phyloP scores from a whole-genome alignment of 2,329 filamentous ascomycete genomes.

The Aspergillus texensis region DNA sequence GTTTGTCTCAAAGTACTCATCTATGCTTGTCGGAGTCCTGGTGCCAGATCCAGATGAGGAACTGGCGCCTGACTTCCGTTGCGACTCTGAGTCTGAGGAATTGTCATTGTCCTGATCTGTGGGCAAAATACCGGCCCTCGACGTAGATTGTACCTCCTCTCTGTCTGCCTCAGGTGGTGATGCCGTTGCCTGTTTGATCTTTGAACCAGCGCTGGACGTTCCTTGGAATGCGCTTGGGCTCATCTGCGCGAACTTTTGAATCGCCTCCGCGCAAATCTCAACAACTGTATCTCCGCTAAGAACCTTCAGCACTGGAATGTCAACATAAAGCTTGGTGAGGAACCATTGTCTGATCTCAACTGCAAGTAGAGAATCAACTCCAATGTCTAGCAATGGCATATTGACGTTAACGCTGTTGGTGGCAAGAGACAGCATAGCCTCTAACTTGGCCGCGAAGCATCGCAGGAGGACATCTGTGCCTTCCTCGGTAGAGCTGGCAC shows the following conservation, averaged over 20 bases:
- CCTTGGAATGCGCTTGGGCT: background rate
- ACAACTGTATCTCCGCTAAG: background rate
- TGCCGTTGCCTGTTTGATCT: too few relatives aligned
- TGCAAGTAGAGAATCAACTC: background rate
- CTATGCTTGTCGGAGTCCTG: background rate
- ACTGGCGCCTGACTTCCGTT: background rate
- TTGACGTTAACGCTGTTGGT: background rate
- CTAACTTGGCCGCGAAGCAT: too few relatives aligned
- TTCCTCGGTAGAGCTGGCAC: too few relatives aligned
- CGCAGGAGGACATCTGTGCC: too few relatives aligned
- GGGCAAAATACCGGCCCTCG: too few relatives aligned
- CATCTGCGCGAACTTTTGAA: background rate
- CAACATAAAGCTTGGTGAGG: background rate
- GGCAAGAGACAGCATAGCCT: background rate
- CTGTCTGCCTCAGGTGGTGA: too few relatives aligned
- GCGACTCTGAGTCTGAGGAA: background rate
- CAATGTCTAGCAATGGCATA: background rate
- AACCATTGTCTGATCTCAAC: background rate
- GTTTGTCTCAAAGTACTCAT: background rate
- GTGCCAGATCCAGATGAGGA: background rate
- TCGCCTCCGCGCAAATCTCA: background rate
- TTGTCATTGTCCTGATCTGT: background rate
- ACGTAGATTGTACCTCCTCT: too few relatives aligned
- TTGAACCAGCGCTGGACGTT: too few relatives aligned
- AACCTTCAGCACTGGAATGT: background rate